phyloP scores from a whole-genome alignment of 2,329 filamentous ascomycete species.

The Capronia epimyces region DNA sequence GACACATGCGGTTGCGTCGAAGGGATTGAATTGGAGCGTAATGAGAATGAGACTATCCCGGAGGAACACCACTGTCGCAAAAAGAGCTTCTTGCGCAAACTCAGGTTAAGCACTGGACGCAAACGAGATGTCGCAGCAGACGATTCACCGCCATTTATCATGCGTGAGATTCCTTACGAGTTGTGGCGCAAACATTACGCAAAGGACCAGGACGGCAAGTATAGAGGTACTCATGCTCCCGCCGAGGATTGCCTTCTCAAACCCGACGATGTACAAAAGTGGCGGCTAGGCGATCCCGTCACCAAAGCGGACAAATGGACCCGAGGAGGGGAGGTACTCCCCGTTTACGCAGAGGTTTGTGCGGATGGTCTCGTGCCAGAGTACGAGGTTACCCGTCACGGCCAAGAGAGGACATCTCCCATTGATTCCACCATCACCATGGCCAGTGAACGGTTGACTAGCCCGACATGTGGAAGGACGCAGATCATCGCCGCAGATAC shows the following conservation, averaged over 20 bases:
- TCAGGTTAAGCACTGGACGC: conserved; percentile 18
- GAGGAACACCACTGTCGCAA: conserved; percentile 10
- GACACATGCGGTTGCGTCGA: conserved; percentile 12
- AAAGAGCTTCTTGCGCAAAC: conserved; percentile 19
- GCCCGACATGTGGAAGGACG: too few relatives aligned
- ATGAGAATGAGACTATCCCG: conserved; percentile 4
- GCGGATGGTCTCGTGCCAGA: conserved; percentile 10
- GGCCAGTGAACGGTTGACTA: too few relatives aligned
- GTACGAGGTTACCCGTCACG: conserved; percentile 7
- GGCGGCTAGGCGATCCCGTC: conserved; percentile 21
- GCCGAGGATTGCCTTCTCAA: conserved; percentile 25
- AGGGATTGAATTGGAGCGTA: conserved; percentile 22
- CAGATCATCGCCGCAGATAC: too few relatives aligned
- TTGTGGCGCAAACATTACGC: conserved; percentile 26
- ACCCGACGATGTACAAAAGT: conserved; percentile 24
- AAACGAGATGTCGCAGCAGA: conserved; percentile 11
- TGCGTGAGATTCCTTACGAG: conserved; percentile 25
- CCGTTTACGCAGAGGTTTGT: conserved; percentile 20
- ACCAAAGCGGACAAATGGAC: conserved; percentile 24
- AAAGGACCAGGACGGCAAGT: conserved; percentile 25
- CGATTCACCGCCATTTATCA: conserved; percentile 19
- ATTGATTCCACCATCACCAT: too few relatives aligned
- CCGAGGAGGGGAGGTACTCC: conserved; percentile 19
- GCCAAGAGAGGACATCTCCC: too few relatives aligned
- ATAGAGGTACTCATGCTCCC: conserved; percentile 22